phyloP scores from a whole-genome alignment of 768 basidiomycete genomes.

The Tulasnella sp. region DNA sequence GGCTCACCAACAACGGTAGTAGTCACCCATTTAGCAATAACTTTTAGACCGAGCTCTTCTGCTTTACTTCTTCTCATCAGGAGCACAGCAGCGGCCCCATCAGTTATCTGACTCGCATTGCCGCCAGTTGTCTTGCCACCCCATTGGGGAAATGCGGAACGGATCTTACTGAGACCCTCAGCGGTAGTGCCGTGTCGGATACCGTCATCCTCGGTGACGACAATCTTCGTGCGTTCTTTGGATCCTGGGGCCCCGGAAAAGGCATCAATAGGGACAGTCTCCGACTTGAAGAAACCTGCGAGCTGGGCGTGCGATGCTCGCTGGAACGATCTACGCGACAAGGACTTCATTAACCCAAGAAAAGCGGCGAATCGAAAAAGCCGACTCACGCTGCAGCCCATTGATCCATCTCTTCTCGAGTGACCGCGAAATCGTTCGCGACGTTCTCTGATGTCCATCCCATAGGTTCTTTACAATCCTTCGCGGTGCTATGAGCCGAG shows the following conservation, averaged over 20 bases:
- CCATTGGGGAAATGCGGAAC: slow-evolving; percentile 83
- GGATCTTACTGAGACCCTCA: slow-evolving; percentile 64
- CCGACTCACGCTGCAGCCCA: slow-evolving; percentile 58
- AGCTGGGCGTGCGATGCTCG: slow-evolving; percentile 76
- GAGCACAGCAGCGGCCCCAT: slow-evolving; percentile 79
- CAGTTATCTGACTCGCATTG: slow-evolving; percentile 84
- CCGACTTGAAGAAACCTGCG: slow-evolving; percentile 62
- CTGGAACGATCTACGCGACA: slow-evolving; percentile 60
- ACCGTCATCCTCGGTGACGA: slow-evolving; percentile 73
- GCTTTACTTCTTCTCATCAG: slow-evolving; percentile 82
- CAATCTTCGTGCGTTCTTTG: slow-evolving; percentile 44
- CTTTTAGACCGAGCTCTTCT: slow-evolving; percentile 67
- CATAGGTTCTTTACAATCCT: slow-evolving; percentile 61
- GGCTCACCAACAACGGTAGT: slow-evolving; percentile 67
- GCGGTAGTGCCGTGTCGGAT: slow-evolving; percentile 75
- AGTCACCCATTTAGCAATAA: slow-evolving; percentile 79
- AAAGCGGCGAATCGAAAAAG: background rate
- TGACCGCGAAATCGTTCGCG: slow-evolving; percentile 69
- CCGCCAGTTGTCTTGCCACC: slow-evolving; percentile 77
- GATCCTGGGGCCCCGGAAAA: slow-evolving; percentile 37
- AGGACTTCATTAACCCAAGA: background rate
- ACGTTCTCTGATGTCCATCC: slow-evolving; percentile 92
- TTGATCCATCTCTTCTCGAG: slow-evolving; percentile 74
- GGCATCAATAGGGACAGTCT: slow-evolving; percentile 70
- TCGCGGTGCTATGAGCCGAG: slow-evolving; percentile 39